Conservation (phyloP, 1,284 basidiomycete genomes). For the Neonothopanus nambi region DNA sequence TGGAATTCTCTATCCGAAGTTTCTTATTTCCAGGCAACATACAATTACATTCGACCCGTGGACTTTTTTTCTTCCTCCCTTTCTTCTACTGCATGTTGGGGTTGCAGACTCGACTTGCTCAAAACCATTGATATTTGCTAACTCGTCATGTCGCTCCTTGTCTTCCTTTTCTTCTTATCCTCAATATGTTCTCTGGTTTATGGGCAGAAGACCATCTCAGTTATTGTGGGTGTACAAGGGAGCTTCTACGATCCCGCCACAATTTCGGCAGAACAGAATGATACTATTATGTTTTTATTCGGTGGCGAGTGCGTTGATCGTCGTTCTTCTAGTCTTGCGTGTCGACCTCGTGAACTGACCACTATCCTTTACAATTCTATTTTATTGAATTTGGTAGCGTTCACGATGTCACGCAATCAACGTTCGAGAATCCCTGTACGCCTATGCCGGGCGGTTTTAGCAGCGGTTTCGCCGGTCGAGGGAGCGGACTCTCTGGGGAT, state of each 20-base stretch:
- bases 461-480: slow-evolving; percentile 22
- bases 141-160: no score
- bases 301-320: slow-evolving; percentile 2
- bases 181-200: neutral
- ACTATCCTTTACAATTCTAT: neutral
- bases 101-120: no score
- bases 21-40: no score
- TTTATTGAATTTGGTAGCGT: slow-evolving; percentile 10
- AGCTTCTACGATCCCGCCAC: slow-evolving; percentile 5
- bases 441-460: slow-evolving; percentile 26
- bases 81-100: no score
- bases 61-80: no score
- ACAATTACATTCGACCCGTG: no score
- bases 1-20: no score
- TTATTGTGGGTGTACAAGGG: neutral
- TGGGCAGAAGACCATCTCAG: neutral
- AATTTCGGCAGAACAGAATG: neutral
- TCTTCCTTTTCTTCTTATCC: neutral
- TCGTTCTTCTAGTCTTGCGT: no score
- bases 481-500: slow-evolving; percentile 13
- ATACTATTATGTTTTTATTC: slow-evolving; percentile 3
- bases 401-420: slow-evolving; percentile 26
- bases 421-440: slow-evolving; percentile 22
- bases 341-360: neutral
- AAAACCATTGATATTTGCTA: no score